These are phyloP conservation scores for Pythium coloratum DNA, from an alignment of 352 stramenopile species.

Conservation along the genomic window DNA sequence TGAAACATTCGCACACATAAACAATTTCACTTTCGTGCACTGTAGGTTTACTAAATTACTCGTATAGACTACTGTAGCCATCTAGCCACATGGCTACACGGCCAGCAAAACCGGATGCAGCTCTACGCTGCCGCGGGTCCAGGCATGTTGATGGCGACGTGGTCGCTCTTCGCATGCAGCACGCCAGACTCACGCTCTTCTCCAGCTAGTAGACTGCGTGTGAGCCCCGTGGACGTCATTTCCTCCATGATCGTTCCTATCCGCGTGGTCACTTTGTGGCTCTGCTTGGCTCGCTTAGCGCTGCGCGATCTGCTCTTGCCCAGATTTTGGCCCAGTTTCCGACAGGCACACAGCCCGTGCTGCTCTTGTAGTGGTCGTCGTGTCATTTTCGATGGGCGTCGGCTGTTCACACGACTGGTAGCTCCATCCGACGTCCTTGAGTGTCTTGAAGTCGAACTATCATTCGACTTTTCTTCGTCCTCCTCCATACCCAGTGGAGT, in stretches of 20 bases:
- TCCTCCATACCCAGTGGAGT: background rate
- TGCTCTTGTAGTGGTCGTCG: slow-evolving; percentile 14
- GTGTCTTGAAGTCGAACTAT: background rate
- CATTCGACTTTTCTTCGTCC: slow-evolving; percentile 5
- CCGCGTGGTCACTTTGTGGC: slow-evolving; percentile 4
- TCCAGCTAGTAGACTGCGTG: slow-evolving; percentile 16
- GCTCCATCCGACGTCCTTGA: slow-evolving; percentile 1
- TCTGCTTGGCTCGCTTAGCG: background rate
- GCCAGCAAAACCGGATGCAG: background rate
- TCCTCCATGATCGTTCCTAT: slow-evolving; percentile 23
- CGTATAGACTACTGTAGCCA: background rate
- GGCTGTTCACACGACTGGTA: background rate
- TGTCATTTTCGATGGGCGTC: background rate
- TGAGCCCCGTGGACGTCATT: slow-evolving; percentile 17
- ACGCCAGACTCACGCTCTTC: slow-evolving; percentile 8
- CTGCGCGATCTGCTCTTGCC: background rate
- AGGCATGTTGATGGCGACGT: slow-evolving; percentile 13
- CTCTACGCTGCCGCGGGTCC: slow-evolving; percentile 9
- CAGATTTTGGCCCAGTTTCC: slow-evolving; percentile 39
- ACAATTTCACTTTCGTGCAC: background rate
- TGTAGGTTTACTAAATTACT: background rate
- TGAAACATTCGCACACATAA: background rate
- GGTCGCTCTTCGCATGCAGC: background rate
- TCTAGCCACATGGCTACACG: background rate
- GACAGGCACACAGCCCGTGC: slow-evolving; percentile 34